phyloP scores from a whole-genome alignment of 768 basidiomycete species.

The Phylloporus sp. region DNA sequence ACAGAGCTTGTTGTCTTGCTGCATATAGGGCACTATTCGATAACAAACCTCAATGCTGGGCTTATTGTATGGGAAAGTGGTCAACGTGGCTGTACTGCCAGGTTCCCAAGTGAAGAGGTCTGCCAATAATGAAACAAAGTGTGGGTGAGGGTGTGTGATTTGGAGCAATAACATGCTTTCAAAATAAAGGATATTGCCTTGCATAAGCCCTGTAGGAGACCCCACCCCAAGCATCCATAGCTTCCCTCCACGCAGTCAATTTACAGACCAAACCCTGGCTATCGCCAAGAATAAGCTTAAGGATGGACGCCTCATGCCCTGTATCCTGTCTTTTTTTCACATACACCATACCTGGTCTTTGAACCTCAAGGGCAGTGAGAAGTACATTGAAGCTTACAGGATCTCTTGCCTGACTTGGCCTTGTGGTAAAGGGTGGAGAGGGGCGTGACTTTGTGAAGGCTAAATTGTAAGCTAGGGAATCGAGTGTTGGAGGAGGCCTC shows the following conservation, averaged over 20 bases:
- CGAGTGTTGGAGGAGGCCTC: constrained; percentile 67
- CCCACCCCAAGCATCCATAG: constrained; percentile 70
- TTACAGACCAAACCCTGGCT: constrained; percentile 66
- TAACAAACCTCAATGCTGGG: constrained; percentile 69
- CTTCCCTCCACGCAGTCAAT: constrained; percentile 75
- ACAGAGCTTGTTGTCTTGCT: constrained; percentile 55
- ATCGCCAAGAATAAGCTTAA: constrained; percentile 72
- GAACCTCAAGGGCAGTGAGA: constrained; percentile 68
- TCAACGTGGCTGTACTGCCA: constrained; percentile 45
- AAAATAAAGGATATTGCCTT: constrained; percentile 70
- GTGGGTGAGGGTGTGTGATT: constrained; percentile 17
- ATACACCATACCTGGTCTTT: constrained; percentile 66
- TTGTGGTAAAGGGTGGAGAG: constrained; percentile 38
- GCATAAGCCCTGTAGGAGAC: constrained; percentile 44
- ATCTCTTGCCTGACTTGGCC: constrained; percentile 32
- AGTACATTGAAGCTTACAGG: constrained; percentile 56
- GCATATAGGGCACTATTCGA: constrained; percentile 66
- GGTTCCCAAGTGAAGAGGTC: constrained; percentile 51
- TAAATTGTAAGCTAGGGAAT: constrained; percentile 76
- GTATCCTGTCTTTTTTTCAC: constrained; percentile 68
- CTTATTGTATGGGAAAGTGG: constrained; percentile 65
- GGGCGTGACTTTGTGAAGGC: constrained; percentile 53
- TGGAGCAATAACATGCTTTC: constrained; percentile 49
- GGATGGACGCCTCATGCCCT: constrained; percentile 62
- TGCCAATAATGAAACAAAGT: constrained; percentile 24